phyloP scores from a whole-genome alignment of 2,329 filamentous ascomycete species.

The Botrytis elliptica region DNA sequence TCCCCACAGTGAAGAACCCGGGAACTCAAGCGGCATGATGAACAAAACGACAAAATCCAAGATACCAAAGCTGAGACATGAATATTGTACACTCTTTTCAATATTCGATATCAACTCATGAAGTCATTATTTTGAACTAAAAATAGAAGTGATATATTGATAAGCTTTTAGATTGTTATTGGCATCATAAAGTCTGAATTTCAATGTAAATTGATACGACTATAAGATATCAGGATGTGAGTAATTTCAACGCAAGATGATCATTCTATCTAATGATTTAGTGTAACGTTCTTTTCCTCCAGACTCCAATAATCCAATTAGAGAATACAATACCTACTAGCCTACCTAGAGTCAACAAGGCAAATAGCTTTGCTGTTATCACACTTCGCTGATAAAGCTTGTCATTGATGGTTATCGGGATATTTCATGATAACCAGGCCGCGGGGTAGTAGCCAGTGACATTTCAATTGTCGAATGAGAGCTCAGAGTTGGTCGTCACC shows the following conservation, averaged over 20 bases:
- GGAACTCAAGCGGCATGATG: not conserved
- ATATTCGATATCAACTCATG: not conserved
- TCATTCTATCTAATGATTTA: not conserved
- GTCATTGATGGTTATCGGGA: not conserved
- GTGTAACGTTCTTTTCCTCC: not conserved
- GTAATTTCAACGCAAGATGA: not conserved
- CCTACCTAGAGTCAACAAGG: not conserved
- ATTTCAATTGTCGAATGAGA: not conserved
- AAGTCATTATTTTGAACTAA: not conserved
- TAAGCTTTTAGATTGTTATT: not conserved
- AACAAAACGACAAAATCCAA: not conserved
- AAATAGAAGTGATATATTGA: not conserved
- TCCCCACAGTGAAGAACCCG: not conserved
- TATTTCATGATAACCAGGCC: slow-evolving; percentile 1
- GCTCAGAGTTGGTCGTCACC: not conserved
- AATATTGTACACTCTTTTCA: not conserved
- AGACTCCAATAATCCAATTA: not conserved
- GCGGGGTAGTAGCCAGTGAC: not conserved
- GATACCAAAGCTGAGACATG: not conserved
- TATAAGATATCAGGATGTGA: not conserved
- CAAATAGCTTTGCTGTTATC: slow-evolving; percentile 6
- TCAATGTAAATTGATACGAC: not conserved
- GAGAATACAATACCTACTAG: not conserved
- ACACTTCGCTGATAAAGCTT: not conserved
- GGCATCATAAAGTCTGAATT: not conserved